Percentiles rank a stretch among this genome's conserved stretches.
phyloP scores from a whole-genome alignment of 2,329 filamentous ascomycete species.

The Apiospora sp. region DNA sequence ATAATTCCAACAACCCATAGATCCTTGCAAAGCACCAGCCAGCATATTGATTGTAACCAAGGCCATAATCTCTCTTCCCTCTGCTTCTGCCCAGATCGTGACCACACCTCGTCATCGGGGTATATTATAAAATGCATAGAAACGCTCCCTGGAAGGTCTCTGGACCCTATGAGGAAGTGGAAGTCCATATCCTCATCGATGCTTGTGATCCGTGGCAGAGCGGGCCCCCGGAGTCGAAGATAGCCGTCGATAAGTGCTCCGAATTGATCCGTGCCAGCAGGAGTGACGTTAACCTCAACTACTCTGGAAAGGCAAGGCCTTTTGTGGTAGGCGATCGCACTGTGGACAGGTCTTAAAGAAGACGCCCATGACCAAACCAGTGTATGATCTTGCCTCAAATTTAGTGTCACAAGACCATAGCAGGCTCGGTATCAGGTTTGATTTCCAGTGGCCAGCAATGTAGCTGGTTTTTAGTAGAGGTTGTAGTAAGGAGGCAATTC shows the following conservation, averaged over 20 bases:
- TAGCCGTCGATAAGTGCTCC: not conserved
- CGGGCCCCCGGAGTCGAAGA: not conserved
- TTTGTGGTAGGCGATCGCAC: no score
- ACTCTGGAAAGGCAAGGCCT: not conserved
- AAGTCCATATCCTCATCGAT: not conserved
- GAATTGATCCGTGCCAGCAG: not conserved
- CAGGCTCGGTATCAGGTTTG: not conserved
- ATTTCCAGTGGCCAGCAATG: not conserved
- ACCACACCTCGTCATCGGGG: not conserved
- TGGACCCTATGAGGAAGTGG: not conserved
- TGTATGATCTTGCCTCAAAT: not conserved
- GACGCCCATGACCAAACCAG: not conserved
- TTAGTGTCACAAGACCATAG: not conserved
- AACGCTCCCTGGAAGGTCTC: not conserved
- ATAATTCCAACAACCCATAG: not conserved
- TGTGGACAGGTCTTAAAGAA: not conserved
- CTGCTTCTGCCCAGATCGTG: not conserved
- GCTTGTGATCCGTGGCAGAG: not conserved
- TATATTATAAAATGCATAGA: no score
- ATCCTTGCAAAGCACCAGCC: not conserved
- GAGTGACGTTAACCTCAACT: not conserved
- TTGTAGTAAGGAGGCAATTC: not conserved
- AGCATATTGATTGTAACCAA: not conserved
- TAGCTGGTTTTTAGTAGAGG: not conserved
- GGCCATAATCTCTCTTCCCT: not conserved